phyloP scores from a whole-genome alignment of 192 early-diverging fungal species.

The Phycomyces nitens region DNA sequence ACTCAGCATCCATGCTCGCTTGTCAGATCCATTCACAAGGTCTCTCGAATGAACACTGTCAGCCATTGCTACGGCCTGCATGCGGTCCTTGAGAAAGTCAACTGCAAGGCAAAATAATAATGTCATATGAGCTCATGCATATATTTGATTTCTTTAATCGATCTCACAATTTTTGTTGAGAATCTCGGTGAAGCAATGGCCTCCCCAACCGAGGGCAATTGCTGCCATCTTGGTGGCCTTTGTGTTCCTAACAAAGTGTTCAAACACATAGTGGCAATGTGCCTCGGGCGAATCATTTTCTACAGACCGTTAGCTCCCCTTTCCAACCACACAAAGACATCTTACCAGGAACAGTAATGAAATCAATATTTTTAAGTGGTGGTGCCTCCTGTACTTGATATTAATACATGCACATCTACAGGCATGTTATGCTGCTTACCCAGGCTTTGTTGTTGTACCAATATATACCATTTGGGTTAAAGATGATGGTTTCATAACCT shows the following conservation, averaged over 20 bases:
- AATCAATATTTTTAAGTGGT: background rate
- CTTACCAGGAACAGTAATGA: slow-evolving; percentile 10
- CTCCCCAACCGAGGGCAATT: slow-evolving; percentile 31
- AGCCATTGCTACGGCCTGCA: slow-evolving; percentile 17
- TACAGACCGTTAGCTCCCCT: background rate
- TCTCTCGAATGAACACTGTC: slow-evolving; percentile 17
- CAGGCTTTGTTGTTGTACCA: slow-evolving; percentile 22
- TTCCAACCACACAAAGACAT: background rate
- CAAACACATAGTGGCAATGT: slow-evolving; percentile 26
- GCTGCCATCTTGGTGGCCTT: slow-evolving; percentile 14
- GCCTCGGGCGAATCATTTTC: slow-evolving; percentile 24
- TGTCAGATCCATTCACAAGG: slow-evolving; percentile 10
- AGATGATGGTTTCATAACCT: slow-evolving; percentile 33
- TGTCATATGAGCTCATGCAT: background rate
- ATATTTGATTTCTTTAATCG: background rate
- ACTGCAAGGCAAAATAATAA: slow-evolving; percentile 13
- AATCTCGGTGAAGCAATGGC: slow-evolving; percentile 15
- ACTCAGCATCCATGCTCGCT: slow-evolving; percentile 22
- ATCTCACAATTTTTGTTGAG: slow-evolving; percentile 28
- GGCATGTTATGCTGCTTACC: slow-evolving; percentile 4
- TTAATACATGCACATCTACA: background rate
- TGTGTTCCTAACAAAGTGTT: slow-evolving; percentile 21
- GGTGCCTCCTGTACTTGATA: background rate
- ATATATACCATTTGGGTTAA: slow-evolving; percentile 32
- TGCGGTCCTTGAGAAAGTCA: slow-evolving; percentile 16